A percentile compares a stretch with the other conserved stretches of the same genome.
phyloP scores from a whole-genome alignment of 2,329 filamentous ascomycete species.

The Aspergillus versicolor region DNA sequence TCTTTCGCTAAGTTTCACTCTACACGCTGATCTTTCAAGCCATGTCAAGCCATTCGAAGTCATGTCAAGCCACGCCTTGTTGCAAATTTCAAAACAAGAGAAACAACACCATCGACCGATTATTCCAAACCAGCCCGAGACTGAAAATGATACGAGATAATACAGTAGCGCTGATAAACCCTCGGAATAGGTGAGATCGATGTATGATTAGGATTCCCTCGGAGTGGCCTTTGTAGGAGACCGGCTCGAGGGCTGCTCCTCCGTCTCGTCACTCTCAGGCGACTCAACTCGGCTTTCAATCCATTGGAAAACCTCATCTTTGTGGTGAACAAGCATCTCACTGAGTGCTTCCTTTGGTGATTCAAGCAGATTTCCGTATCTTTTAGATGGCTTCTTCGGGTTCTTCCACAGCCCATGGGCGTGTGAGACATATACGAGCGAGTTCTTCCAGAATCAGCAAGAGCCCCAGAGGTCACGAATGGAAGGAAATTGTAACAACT shows the following conservation, averaged over 20 bases:
- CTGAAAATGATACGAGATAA: neutral
- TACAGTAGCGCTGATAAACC: neutral
- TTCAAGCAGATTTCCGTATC: slow-evolving; percentile 55
- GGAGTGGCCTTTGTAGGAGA: slow-evolving; percentile 16
- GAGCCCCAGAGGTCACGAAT: neutral
- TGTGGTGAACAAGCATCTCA: slow-evolving; percentile 58
- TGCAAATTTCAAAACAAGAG: neutral
- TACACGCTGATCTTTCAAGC: slow-evolving; percentile 1
- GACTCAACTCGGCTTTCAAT: slow-evolving; percentile 42
- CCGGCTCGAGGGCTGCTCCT: slow-evolving; percentile 21
- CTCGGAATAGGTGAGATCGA: neutral
- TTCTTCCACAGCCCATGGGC: slow-evolving; percentile 75
- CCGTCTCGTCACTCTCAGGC: slow-evolving; percentile 26
- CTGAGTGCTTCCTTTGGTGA: slow-evolving; percentile 49
- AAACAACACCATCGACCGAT: neutral
- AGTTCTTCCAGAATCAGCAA: slow-evolving; percentile 51
- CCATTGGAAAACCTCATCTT: slow-evolving; percentile 49
- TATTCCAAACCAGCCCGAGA: slow-evolving; percentile 2
- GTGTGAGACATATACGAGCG: slow-evolving; percentile 72
- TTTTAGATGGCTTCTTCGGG: slow-evolving; percentile 54
- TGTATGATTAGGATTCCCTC: neutral
- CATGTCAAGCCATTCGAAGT: neutral
- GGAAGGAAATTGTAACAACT: slow-evolving; percentile 15
- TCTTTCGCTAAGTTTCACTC: slow-evolving; percentile 9
- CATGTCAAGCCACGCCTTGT: neutral